Evolutionary conservation across 345 rosid species (phyloP), one percentile per base, ranked within the genome.

Genomic region (Atalantia buxifolia): DNA sequence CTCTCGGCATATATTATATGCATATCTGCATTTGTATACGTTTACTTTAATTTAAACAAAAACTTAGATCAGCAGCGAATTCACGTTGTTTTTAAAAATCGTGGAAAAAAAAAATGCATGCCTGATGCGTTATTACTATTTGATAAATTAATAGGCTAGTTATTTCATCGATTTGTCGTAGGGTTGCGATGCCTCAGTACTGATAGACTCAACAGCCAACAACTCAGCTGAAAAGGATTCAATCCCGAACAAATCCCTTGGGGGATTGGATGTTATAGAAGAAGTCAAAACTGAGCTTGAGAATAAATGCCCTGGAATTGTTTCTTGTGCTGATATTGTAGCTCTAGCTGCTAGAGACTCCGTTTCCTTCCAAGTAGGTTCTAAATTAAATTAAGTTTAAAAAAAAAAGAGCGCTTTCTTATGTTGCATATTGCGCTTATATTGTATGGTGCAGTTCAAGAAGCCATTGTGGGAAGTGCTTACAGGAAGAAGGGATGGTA

Each of bases 401-500:
- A 45, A 45, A 40, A 42, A 42, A 12, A 2, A 42, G 13, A 12
- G 50, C 50, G 13, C 18, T 45, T 13, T 45, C 50, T 12, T 45
- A 2, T 45, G 16, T 13, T 13, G 16, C 16, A 40, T 42, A 6
- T 65, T 45, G 50, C 13, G 50, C 4, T 55, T 63, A 33, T 16
- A 2, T 53, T 53, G 57, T 53, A 18, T 53, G 57, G 18, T 64
- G 75, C 79, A 88, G 89, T 78, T 76, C 42, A 80, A 83, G 5
- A 83, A 84, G 66, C 80, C 89, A 7, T 33, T 79, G 57, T 86
- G 91, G 91, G 69, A 65, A 35, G 89, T 83, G 36, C 79, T 76
- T 14, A 66, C 87, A 0, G 91, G 91, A 9, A 82, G 91, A 79
- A 88, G 88, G 60, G 91, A 88, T n/a, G 84, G 91, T 35, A 25